A percentile compares a stretch with the other conserved stretches of the same genome.
phyloP scores from a whole-genome alignment of 1,284 basidiomycete species.

The Abortiporus biennis region DNA sequence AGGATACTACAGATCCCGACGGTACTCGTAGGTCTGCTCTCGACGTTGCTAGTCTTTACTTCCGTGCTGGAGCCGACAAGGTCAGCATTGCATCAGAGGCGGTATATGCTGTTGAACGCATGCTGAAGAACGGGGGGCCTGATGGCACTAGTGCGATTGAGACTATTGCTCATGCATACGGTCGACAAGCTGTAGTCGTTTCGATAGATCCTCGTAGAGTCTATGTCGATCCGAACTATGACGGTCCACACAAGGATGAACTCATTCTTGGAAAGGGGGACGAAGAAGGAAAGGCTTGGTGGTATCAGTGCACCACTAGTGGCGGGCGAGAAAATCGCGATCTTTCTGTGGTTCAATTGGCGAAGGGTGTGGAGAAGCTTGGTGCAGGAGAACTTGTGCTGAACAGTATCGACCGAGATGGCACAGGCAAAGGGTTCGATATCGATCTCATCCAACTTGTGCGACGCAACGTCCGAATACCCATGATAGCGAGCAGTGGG shows the following conservation, averaged over 20 bases:
- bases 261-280: constrained; percentile 53
- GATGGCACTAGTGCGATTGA: constrained; percentile 89
- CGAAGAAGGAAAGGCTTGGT: constrained; percentile 79
- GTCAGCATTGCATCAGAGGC: constrained; percentile 96
- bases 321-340: constrained; percentile 88
- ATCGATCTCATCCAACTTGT: constrained; percentile 79
- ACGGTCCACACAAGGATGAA: constrained; percentile 67
- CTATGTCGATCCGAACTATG: constrained; percentile 70
- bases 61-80: constrained; percentile 97
- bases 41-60: constrained; percentile 95
- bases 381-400: constrained; percentile 95
- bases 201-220: constrained; percentile 93
- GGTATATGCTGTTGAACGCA: constrained; percentile 87
- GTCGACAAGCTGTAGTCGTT: constrained; percentile 96
- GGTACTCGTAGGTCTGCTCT: constrained; percentile 83
- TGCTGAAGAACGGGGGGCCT: constrained; percentile 43
- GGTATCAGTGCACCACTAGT: constrained; percentile 98
- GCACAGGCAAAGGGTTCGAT: constrained; percentile 92
- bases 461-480: constrained; percentile 75
- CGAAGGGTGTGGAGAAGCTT: constrained; percentile 80
- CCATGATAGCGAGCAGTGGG: constrained; percentile 93
- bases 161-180: constrained; percentile 87
- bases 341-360: constrained; percentile 91
- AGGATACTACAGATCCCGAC: constrained; percentile 93
- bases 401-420: constrained; percentile 97